Conservation (phyloP, 371 early-diverging fungal genomes). For the Gilbertella persicaria region DNA sequence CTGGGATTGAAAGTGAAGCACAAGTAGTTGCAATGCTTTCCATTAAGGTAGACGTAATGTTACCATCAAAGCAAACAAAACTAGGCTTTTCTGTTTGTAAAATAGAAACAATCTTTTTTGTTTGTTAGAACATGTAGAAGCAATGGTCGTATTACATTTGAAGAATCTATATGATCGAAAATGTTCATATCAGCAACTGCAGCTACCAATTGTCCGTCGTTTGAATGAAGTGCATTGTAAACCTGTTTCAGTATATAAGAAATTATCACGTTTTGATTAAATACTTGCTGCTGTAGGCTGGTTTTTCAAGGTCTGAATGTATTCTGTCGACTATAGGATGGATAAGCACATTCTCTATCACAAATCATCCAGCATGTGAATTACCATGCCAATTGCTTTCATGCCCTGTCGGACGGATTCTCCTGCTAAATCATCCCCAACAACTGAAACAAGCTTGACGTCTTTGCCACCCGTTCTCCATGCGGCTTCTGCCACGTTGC, state of each 20-base stretch:
- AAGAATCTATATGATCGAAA: constrained; percentile 49
- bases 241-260: constrained; percentile 42
- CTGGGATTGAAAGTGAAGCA: constrained; percentile 30
- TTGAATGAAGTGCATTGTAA: constrained; percentile 77
- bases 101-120: constrained; percentile 29
- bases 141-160: constrained; percentile 28
- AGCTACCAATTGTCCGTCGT: constrained; percentile 69
- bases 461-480: constrained; percentile 63
- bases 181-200: constrained; percentile 93
- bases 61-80: constrained; percentile 77
- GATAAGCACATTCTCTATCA: neutral
- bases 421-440: constrained; percentile 77
- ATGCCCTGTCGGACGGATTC: constrained; percentile 54
- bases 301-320: constrained; percentile 26
- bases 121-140: neutral
- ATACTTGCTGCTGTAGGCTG: constrained; percentile 37
- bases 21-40: constrained; percentile 38
- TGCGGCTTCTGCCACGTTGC: constrained; percentile 87
- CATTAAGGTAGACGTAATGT: constrained; percentile 54
- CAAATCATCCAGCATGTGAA: neutral
- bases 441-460: constrained; percentile 58
- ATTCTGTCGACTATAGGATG: constrained; percentile 28
- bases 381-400: constrained; percentile 58
- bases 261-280: neutral
- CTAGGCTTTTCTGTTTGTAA: constrained; percentile 37